Evolutionary conservation across 2,329 filamentous ascomycete genomes (phyloP), one percentile per base, ranked within the genome.

Genomic region (Trichoderma endophyticum): DNA sequence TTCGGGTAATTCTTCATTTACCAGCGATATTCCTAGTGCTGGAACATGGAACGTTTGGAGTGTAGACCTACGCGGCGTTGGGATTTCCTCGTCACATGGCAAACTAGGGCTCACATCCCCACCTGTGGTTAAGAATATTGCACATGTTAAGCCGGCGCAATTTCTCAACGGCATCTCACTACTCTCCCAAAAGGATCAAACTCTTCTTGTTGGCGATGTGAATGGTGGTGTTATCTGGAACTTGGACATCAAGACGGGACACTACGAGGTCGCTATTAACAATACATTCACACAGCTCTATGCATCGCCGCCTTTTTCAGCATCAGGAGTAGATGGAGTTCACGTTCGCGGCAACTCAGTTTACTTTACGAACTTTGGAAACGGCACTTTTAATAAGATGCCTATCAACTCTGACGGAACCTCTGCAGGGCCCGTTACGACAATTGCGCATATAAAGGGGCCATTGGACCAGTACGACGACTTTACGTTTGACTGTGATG

Each of bases 91-190:
- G 1, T 74, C 74, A n/a, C 65, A 70, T 5, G 66, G 68, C 18
- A 28, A 64, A 14, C 7, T 9, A 14, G 43, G 26, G 26, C 68
- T 71, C 11, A 59, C 68, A 6, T 59, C 59, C 0, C 61, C 32
- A 6, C 74, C 75, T 4, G 54, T 72, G 26, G 66, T 78, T 70
- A 48, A 76, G 34, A 69, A 76, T 72, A 56, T 75, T 65, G 59
- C 74, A 28, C 24, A 74, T 69, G 32, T 78, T 64, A 26, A 75
- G 63, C 21, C 77, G 60, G 76, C 76, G 6, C 73, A 73, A 24
- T 77, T 78, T 39, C 73, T 77, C 7, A 77, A 80, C 60, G 78
- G 78, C 26, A 73, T 79, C 64, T 73, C 75, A 12, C 71, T 75
- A 2, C 24, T 75, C 5, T 67, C 75, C 0, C 57, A 75, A 1